Conservation (phyloP, 768 basidiomycete species). For the Hericium rajendrae region DNA sequence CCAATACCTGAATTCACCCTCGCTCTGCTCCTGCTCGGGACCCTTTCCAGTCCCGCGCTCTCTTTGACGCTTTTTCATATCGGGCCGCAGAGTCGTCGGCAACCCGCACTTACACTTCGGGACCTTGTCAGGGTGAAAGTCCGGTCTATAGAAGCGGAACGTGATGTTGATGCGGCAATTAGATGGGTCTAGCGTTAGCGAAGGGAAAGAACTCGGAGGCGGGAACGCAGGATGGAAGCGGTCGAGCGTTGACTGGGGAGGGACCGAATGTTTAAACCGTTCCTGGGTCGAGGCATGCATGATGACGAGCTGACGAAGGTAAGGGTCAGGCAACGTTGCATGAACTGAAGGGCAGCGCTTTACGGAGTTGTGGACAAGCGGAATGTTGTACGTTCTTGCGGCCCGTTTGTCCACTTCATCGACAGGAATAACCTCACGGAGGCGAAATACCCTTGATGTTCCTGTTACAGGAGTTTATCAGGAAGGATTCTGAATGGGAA, state of each 20-base stretch:
- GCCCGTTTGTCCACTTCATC: slow-evolving; percentile 46
- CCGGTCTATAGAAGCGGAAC: slow-evolving; percentile 79
- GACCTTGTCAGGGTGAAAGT: slow-evolving; percentile 55
- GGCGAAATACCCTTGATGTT: slow-evolving; percentile 57
- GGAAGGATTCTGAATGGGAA: not conserved
- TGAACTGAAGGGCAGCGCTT: slow-evolving; percentile 13
- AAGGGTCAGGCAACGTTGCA: not conserved
- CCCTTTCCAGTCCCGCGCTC: slow-evolving; percentile 1
- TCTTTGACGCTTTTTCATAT: slow-evolving; percentile 62
- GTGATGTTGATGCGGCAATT: slow-evolving; percentile 59
- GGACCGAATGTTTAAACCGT: slow-evolving; percentile 70
- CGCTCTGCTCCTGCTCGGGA: slow-evolving; percentile 5
- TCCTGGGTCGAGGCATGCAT: slow-evolving; percentile 87
- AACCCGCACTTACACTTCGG: slow-evolving; percentile 68
- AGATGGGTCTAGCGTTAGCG: slow-evolving; percentile 14
- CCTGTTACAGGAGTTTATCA: slow-evolving; percentile 23
- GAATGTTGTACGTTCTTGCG: slow-evolving; percentile 69
- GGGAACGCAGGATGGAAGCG: slow-evolving; percentile 56
- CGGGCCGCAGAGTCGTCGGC: slow-evolving; percentile 60
- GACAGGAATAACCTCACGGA: slow-evolving; percentile 67
- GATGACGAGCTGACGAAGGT: slow-evolving; percentile 48
- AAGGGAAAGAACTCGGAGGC: slow-evolving; percentile 1
- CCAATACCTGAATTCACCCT: slow-evolving; percentile 48
- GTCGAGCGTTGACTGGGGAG: slow-evolving; percentile 62
- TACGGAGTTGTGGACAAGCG: slow-evolving; percentile 73